Evolutionary conservation across 495 filamentous ascomycete species (phyloP), one percentile per base, ranked within the genome.

Genomic region (Penicillium pancosmium): DNA sequence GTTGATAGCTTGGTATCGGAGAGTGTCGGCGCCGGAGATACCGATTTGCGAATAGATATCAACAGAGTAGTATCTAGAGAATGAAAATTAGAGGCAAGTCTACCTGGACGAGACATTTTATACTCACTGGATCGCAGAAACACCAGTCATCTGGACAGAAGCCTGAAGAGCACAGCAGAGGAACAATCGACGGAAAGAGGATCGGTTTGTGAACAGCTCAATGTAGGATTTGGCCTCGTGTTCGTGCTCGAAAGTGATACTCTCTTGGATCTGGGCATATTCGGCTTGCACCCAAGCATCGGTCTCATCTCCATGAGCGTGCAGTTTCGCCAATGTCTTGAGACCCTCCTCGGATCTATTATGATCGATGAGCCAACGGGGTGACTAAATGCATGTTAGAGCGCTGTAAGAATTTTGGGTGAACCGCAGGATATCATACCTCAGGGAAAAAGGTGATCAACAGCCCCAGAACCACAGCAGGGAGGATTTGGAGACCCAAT

Each of bases 1-100:
- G 69, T 84, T 87, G 68, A 89, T 90, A 23, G 84, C 86, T 67
- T 90, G 87, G 70, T 90, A 91, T 53, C 86, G 80, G 50, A 91
- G 80, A 3, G 88, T 84, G n/a, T 84, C 75, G 53, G 84, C 78
- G 31, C 81, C 79, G 6, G 70, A 67, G 61, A 91, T 88, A 12
- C 88, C 88, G 70, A 90, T 90, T 64, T 89, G 83, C 11, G 67
- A 73, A 68, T 85, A 87, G 61, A 90, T 89, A 0, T 65, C 77
- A n/a, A 86, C 84, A 15, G 80, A 85, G 67, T 87, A 90, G 66
- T 91, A 89, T 63, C 74, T 77, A 50, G 11, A 13, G n/a, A 27
- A 9, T n/a, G 36, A 52, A 51, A 36, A 52, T 55, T 16, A 52
- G 54, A 21, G 19, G 6, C 4, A 40, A 31, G 3, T 33, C 35